These are phyloP conservation scores for Aspergillus affinis DNA, from an alignment of 495 filamentous ascomycete species.

Conservation along the genomic window DNA sequence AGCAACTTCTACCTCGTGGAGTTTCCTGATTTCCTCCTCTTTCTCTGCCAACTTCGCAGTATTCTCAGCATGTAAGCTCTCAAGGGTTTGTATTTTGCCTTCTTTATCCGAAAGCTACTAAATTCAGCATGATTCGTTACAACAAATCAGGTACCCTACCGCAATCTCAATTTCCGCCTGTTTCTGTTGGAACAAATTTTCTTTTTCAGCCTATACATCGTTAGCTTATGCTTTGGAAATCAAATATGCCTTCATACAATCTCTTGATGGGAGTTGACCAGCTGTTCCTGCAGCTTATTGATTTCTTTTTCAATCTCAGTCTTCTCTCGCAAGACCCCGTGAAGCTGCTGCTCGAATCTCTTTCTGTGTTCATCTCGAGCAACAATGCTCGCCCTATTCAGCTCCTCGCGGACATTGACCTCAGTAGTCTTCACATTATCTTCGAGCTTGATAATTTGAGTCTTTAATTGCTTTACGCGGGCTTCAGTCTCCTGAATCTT, in stretches of 20 bases:
- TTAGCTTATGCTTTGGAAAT: neutral
- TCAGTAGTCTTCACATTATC: constrained; percentile 23
- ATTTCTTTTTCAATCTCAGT: constrained; percentile 17
- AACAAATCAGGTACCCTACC: neutral
- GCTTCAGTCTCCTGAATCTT: constrained; percentile 18
- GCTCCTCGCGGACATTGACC: constrained; percentile 25
- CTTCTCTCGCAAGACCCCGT: constrained; percentile 24
- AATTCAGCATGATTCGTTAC: constrained; percentile 14
- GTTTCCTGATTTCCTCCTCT: constrained; percentile 22
- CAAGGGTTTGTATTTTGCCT: constrained; percentile 24
- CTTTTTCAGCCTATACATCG: neutral
- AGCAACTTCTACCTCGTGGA: constrained; percentile 22
- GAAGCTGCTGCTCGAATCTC: constrained; percentile 26
- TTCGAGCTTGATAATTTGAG: constrained; percentile 21
- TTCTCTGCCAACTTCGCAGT: constrained; percentile 17
- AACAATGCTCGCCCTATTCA: constrained; percentile 21
- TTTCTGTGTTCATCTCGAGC: constrained; percentile 21
- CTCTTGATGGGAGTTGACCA: constrained; percentile 21
- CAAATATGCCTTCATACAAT: constrained; percentile 22
- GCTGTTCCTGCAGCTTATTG: constrained; percentile 14
- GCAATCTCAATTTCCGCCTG: neutral
- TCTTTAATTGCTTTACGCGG: constrained; percentile 13
- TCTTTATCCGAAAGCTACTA: constrained; percentile 23
- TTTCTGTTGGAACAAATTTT: neutral
- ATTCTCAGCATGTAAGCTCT: constrained; percentile 17